Base-by-base conservation (phyloP, 2,329 filamentous ascomycete genomes). In the Parasarocladium wereldwijsianum region DNA sequence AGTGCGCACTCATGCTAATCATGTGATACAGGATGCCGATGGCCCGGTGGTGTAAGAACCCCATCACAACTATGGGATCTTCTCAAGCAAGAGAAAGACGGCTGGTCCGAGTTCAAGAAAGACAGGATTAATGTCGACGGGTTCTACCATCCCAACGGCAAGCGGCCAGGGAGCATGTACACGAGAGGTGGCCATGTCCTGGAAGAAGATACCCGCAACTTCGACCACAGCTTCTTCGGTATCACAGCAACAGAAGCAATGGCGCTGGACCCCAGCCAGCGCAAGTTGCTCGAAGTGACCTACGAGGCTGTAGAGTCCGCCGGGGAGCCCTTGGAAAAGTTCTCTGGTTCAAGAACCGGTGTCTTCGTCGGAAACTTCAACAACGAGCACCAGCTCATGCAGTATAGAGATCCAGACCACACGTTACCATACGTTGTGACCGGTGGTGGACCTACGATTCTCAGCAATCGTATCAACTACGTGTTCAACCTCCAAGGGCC, bases 201-300 rank as follows among this genome's bases (percentile, higher is more conserved):
- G n/a, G n/a, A n/a, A n/a, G n/a, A n/a, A n/a, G n/a, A n/a, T n/a
- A n/a, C n/a, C n/a, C n/a, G n/a, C n/a, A n/a, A n/a, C n/a, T n/a
- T n/a, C n/a, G n/a, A n/a, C n/a, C n/a, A n/a, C n/a, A n/a, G n/a
- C 19, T 26, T 26, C 6, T 63, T 62, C 38, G 42, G 46, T 23
- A 55, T 60, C 24, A 48, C 40, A 1, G 43, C 49, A 2, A 37
- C 44, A 10, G 58, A 62, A 34, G 54, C 54, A 13, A 42, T 44
- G 28, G 43, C 40, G 14, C 47, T 60, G 36, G 59, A 63, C 27
- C 59, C 58, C 1, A 55, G 60, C 35, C 56, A 60, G 33, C 45
- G 58, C 8, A 26, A 26, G n/a, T 16, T 26, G 24, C 29, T n/a
- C 36, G 24, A 26, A 16, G 24, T 26, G 6, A n/a, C n/a, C 5